Base-by-base conservation (phyloP, 225 moss, liverwort and hornwort species). In the Pseudisothecium myosuroides region DNA sequence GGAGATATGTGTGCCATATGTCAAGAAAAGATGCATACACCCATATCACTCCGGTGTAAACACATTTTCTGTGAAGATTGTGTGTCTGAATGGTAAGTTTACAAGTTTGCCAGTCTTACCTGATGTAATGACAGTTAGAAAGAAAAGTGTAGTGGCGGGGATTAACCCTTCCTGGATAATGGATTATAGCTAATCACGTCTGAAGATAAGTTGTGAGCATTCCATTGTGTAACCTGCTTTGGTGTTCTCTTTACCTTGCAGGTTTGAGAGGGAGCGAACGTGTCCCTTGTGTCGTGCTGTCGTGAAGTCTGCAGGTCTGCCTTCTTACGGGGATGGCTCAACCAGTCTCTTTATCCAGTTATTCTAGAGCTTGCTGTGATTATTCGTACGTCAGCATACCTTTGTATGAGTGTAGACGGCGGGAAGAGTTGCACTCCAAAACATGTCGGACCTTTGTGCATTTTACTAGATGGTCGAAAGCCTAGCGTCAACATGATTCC, bases 1-100 rank as follows among this genome's bases (percentile, higher is more conserved):
- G 98, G 98, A 85, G 98, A 98, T 86, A 98, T 98, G 98, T 98
- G 98, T 87, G 98, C 96, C 23, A 98, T 98, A 58, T 98, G 98
- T 86, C 98, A 98, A 93, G 98, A 98, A 83, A 98, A 98, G 91
- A 98, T 98, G 98, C 98, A 98, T 64, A 96, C 98, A 54, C 96
- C 98, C 26, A 98, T 98, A 88, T 95, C 94, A 65, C 95, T 98
- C 80, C 96, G 98, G 84, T 98, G 98, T 89, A 98, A 98, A 84
- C 98, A 98, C 89, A 96, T 98, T 28, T 98, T 98, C 84, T 98
- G 98, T 88, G 98, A 98, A 94, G 98, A 98, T 85, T 98, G 98
- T 92, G 98, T 98, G 66, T 98, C 96, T 18, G 97, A 97, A 89
- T 97, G 97, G 97, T 97, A 87, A 94, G 92, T 86, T 74, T 94